A percentile compares a stretch with the other conserved stretches of the same genome.
These are phyloP conservation scores for Venturia oleaginea DNA, from an alignment of 2,329 filamentous ascomycete genomes.

Conservation along the genomic window DNA sequence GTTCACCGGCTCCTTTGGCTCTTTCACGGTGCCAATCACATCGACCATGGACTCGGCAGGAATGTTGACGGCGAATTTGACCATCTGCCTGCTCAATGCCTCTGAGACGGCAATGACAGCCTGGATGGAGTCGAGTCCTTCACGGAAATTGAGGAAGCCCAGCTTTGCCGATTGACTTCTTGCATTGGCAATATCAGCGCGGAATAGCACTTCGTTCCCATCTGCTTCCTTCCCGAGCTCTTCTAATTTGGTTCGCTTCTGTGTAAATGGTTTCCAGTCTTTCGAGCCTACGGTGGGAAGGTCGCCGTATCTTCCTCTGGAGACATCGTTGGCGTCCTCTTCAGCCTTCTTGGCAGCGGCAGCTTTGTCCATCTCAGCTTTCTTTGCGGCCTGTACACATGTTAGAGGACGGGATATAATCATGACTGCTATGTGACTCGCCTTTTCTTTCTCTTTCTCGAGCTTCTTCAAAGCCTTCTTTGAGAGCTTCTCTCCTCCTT, in stretches of 20 bases:
- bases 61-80: conserved; percentile 75
- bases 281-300: conserved; percentile 49
- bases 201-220: conserved; percentile 53
- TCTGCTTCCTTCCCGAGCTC: conserved; percentile 50
- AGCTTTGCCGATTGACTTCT: conserved; percentile 86
- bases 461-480: conserved; percentile 35
- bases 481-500: conserved; percentile 19
- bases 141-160: conserved; percentile 77
- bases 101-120: conserved; percentile 60
- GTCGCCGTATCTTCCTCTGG: conserved; percentile 72
- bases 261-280: conserved; percentile 41
- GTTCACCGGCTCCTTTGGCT: conserved; percentile 79
- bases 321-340: conserved; percentile 55
- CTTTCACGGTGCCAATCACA: conserved; percentile 72
- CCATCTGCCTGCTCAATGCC: conserved; percentile 73
- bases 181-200: conserved; percentile 78
- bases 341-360: conserved; percentile 58
- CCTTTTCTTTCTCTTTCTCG: conserved; percentile 34
- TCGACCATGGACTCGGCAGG: conserved; percentile 73
- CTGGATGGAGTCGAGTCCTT: conserved; percentile 69
- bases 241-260: conserved; percentile 51
- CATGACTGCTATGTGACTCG: conserved; percentile 12
- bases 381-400: conserved; percentile 29
- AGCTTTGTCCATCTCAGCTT: conserved; percentile 29
- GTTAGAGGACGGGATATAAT: neutral